Conservation (phyloP, 2,329 filamentous ascomycete species). For the Aspergillaceae sp. region DNA sequence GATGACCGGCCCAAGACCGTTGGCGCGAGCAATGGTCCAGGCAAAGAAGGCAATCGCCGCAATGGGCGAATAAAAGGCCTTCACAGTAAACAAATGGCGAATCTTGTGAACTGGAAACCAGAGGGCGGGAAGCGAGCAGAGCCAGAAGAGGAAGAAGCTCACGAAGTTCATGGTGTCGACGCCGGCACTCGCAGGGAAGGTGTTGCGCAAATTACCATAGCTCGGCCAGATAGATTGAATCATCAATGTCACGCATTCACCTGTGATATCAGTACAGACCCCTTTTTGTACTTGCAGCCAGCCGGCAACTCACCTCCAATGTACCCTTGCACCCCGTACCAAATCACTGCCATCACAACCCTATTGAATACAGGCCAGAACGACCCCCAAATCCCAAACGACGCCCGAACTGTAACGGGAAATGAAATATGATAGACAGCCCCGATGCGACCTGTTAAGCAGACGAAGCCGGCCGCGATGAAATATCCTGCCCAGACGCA, state of each 20-base stretch:
- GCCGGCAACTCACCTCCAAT: constrained; percentile 53
- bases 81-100: constrained; percentile 83
- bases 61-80: constrained; percentile 72
- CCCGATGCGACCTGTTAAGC: constrained; percentile 71
- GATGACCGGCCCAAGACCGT: constrained; percentile 76
- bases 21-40: constrained; percentile 74
- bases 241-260: constrained; percentile 79
- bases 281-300: background rate
- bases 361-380: constrained; percentile 85
- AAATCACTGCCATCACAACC: constrained; percentile 78
- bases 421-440: constrained; percentile 85
- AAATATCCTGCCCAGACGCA: constrained; percentile 81
- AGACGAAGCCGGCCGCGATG: constrained; percentile 67
- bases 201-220: constrained; percentile 55
- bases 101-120: constrained; percentile 87
- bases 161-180: constrained; percentile 68
- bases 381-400: constrained; percentile 82
- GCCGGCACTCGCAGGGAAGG: constrained; percentile 55
- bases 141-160: constrained; percentile 83
- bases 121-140: constrained; percentile 68
- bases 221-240: constrained; percentile 70
- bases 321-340: constrained; percentile 68
- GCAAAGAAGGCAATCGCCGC: constrained; percentile 82
- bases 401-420: constrained; percentile 67
- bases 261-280: constrained; percentile 24